Base-by-base conservation (phyloP, 306 rosid species). In the Crotalaria pallida region DNA sequence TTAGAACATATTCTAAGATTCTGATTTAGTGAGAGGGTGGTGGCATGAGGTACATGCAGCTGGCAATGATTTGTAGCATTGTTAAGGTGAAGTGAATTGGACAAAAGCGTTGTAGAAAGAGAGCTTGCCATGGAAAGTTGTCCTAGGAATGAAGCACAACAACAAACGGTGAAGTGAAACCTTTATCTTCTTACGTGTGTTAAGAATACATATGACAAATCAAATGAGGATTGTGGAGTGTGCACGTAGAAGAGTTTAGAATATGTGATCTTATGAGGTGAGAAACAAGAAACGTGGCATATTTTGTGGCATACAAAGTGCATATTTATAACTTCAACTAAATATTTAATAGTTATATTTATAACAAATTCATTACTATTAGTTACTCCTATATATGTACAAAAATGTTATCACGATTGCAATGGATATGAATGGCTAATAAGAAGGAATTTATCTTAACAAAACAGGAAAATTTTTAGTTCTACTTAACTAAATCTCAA, bases 111-210 rank as follows among this genome's bases (percentile, higher is more conserved):
- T 69, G 84, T n/a, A 52, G 76, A 78, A 60, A 59, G 44, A 23
- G 78, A 82, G 52, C 23, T 17, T 53, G 86, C 83, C 83, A 82
- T 82, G 75, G 76, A 65, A 58, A 19, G 17, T 19, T 34, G 57
- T 51, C 34, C 27, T 11, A 52, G 48, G 55, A 67, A 67, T 18
- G 34, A 1, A 34, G 40, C 8, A 22, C 13, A 45, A 48, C 58
- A 56, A 16, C 2, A 27, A 71, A 10, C 22, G 17, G 67, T n/a
- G 45, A 3, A 69, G 36, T 11, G 36, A 31, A 31, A 8, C 7
- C 15, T 44, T 57, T 26, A 43, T 16, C 66, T 26, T 48, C 34
- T 15, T 33, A 15, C 1, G 1, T 23, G n/a, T 44, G 10, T 7
- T 23, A 33, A 57, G 10, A 57, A 33, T 16, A n/a, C n/a, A n/a